A percentile compares a stretch with the other conserved stretches of the same genome.
Conservation (phyloP, 345 rosid genomes). For the Hirschfeldia incana region DNA sequence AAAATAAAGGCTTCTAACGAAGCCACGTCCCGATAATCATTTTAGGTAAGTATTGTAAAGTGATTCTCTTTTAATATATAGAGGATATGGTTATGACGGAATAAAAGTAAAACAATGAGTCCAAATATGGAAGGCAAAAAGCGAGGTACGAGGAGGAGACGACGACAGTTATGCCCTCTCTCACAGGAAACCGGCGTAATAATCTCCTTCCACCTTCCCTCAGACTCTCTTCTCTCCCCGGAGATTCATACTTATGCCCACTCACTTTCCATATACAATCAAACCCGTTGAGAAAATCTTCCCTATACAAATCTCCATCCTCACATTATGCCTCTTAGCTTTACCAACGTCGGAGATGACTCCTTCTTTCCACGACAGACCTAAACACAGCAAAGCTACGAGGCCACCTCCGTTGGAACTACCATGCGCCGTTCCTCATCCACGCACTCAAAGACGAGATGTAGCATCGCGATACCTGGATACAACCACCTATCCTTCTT, state of each 20-base stretch:
- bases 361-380: slow-evolving; percentile 46
- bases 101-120: too few relatives aligned
- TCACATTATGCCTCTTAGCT: slow-evolving; percentile 30
- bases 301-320: neutral
- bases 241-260: neutral
- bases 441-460: slow-evolving; percentile 65
- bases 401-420: slow-evolving; percentile 54
- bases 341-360: slow-evolving; percentile 51
- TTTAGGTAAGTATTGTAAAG: too few relatives aligned
- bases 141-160: neutral
- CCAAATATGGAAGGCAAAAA: neutral
- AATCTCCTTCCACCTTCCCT: neutral
- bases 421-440: slow-evolving; percentile 32
- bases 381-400: slow-evolving; percentile 14
- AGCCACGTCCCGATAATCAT: too few relatives aligned
- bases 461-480: slow-evolving; percentile 79
- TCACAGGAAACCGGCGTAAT: neutral
- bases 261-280: neutral
- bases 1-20: too few relatives aligned
- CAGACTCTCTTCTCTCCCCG: neutral
- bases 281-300: neutral
- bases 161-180: neutral
- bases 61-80: too few relatives aligned
- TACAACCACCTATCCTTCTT: slow-evolving; percentile 19
- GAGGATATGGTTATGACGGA: too few relatives aligned